Conservation (phyloP, 2,329 filamentous ascomycete species). For the Neonectria faginata region DNA sequence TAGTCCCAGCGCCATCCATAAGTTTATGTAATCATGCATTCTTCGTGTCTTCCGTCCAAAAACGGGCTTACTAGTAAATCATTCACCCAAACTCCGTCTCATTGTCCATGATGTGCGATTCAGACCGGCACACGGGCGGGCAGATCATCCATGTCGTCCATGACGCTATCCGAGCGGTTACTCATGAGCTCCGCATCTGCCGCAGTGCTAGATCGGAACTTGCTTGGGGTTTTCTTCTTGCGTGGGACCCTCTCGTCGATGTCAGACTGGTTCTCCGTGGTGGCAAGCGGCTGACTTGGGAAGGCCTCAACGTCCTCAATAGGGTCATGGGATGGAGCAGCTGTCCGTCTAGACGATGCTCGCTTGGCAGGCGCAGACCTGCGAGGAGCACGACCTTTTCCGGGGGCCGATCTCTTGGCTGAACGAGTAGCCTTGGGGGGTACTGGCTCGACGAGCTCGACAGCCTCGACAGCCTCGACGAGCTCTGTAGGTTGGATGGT, state of each 20-base stretch:
- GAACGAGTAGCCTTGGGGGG: constrained; percentile 43
- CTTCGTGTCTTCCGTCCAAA: constrained; percentile 6
- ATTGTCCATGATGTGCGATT: not conserved
- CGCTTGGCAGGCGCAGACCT: constrained; percentile 40
- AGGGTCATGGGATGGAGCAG: constrained; percentile 45
- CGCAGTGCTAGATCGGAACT: constrained; percentile 40
- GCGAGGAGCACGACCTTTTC: constrained; percentile 39
- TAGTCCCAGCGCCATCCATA: constrained; percentile 26
- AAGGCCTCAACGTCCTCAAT: constrained; percentile 46
- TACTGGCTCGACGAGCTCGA: constrained; percentile 35
- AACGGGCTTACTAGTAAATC: constrained; percentile 3
- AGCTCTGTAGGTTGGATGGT: not conserved
- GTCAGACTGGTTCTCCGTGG: constrained; percentile 41
- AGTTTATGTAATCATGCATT: constrained; percentile 15
- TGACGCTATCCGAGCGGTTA: constrained; percentile 50
- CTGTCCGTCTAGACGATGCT: constrained; percentile 38
- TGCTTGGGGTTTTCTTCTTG: constrained; percentile 47
- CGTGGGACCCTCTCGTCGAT: constrained; percentile 43
- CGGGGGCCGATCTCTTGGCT: constrained; percentile 44
- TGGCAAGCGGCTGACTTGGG: constrained; percentile 22
- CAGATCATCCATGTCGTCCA: constrained; percentile 60
- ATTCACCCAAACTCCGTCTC: constrained; percentile 1
- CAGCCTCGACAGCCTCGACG: constrained; percentile 23
- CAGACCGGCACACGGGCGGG: constrained; percentile 47
- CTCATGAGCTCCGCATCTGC: constrained; percentile 29